Evolutionary conservation across 306 rosid species (phyloP), one percentile per base, ranked within the genome.

Genomic region (Rosa rugosa): DNA sequence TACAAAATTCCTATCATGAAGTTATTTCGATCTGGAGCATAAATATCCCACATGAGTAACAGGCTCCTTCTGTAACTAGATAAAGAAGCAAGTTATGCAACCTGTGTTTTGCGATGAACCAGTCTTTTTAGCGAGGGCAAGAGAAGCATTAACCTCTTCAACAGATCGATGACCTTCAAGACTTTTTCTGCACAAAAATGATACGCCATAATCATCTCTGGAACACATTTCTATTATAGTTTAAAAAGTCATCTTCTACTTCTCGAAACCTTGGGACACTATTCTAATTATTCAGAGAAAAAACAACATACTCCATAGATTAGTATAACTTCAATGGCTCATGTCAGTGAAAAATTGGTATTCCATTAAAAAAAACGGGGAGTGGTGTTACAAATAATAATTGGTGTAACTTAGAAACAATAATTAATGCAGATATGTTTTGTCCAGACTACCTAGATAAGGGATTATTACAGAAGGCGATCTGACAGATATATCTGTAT

Each of bases 161-260:
- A 22, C 71, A 27, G 76, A 57, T 66, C 72, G 77, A 77, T 77
- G 71, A 18, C 84, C 85, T 54, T 88, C 93, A 72, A 73, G 66
- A 53, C 80, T 51, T 79, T 89, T 92, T 88, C 97, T 91, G 93
- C 84, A 85, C 73, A 77, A 71, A 68, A 49, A 67, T 45, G 27
- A 80, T 65, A 69, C 53, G 63, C 66, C 17, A 27, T 40, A 72
- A 42, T 86, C 80, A 85, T 54, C 53, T 65, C 31, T 34, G 27
- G 9, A 46, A 4, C 27, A 4, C 27, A n/a, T 81, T 27, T 50
- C 73, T 76, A n/a, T 34, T 41, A 25, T 60, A 60, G 67, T 60
- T 60, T 25, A 72, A 17, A 72, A 34, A 34, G 27, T 34, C 40
- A 18, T 40, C 42, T 46, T 71, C 40, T 23, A 46, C 42, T 71